phyloP scores from a whole-genome alignment of 176 grass and related monocot species.

The Aechmea fasciata region DNA sequence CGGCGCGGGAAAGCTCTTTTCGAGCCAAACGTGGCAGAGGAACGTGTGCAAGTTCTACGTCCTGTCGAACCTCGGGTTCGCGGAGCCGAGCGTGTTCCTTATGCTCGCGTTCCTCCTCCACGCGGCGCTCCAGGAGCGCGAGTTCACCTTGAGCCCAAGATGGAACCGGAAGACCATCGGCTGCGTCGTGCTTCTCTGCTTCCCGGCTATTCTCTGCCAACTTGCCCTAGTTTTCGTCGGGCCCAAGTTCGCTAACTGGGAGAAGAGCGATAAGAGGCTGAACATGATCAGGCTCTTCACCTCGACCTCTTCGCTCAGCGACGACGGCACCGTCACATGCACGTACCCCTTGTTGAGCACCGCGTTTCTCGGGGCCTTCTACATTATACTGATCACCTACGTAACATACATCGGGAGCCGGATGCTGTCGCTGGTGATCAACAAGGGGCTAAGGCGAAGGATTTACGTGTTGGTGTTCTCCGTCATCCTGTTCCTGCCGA shows the following conservation, averaged over 20 bases:
- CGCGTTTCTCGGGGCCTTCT: conserved; percentile 68
- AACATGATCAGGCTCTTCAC: conserved; percentile 43
- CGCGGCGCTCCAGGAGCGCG: conserved; percentile 73
- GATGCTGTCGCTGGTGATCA: conserved; percentile 72
- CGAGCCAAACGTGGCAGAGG: conserved; percentile 37
- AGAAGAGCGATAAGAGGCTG: conserved; percentile 11
- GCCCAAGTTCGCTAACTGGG: conserved; percentile 25
- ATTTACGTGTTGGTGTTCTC: conserved; percentile 71
- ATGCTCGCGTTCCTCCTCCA: conserved; percentile 74
- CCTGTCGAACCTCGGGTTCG: conserved; percentile 85
- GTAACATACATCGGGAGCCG: conserved; percentile 53
- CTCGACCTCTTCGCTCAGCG: conserved; percentile 24
- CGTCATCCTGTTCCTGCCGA: conserved; percentile 44
- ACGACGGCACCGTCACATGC: conserved; percentile 40
- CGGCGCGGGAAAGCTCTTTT: conserved; percentile 34
- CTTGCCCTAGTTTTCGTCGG: conserved; percentile 48
- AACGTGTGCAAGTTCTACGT: conserved; percentile 74
- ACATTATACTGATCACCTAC: conserved; percentile 57
- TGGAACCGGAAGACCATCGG: conserved; percentile 75
- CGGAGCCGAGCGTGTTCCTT: conserved; percentile 82
- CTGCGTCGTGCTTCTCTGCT: conserved; percentile 46
- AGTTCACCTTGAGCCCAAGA: conserved; percentile 45
- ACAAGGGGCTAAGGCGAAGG: conserved; percentile 69
- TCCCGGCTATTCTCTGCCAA: conserved; percentile 52
- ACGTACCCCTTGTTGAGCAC: conserved; percentile 79